Evolutionary conservation across 1,284 basidiomycete genomes (phyloP).

Genomic region (Cyathus olla): DNA sequence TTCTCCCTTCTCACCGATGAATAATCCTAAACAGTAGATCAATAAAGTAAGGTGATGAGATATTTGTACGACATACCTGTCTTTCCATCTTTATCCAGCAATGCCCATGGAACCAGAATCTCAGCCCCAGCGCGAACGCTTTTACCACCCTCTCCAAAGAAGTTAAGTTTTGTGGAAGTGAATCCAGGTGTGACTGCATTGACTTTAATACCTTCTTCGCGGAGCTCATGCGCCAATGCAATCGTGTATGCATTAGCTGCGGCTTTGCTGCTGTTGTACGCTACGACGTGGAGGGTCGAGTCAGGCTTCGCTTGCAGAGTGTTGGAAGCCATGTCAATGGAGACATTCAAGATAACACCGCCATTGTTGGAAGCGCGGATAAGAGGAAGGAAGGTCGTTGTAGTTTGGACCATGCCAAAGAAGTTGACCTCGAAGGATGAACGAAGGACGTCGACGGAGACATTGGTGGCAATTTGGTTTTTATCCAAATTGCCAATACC

Average conservation of each 20-base stretch:
- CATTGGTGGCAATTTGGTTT: constrained; percentile 30
- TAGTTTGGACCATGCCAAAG: constrained; percentile 45
- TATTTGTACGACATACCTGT: no score
- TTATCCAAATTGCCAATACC: constrained; percentile 31
- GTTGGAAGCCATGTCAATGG: constrained; percentile 66
- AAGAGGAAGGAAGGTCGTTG: constrained; percentile 40
- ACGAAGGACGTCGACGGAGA: constrained; percentile 32
- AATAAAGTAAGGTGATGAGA: no score
- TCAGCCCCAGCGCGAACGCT: constrained; percentile 46
- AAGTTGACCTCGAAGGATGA: constrained; percentile 43
- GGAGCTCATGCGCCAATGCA: constrained; percentile 85
- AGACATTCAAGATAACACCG: constrained; percentile 43
- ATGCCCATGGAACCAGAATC: constrained; percentile 51
- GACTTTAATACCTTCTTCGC: constrained; percentile 71
- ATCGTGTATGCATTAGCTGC: constrained; percentile 92
- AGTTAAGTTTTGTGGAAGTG: constrained; percentile 55
- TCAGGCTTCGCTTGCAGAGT: constrained; percentile 15
- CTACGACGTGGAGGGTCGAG: constrained; percentile 29
- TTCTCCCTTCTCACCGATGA: no score
- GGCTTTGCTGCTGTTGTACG: constrained; percentile 79
- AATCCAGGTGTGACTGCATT: constrained; percentile 68
- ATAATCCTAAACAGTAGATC: no score
- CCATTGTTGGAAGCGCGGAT: no score
- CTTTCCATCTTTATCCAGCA: no score
- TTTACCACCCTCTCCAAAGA: no score